phyloP scores from a whole-genome alignment of 139 green algal species.

The Ettlia oleoabundans region DNA sequence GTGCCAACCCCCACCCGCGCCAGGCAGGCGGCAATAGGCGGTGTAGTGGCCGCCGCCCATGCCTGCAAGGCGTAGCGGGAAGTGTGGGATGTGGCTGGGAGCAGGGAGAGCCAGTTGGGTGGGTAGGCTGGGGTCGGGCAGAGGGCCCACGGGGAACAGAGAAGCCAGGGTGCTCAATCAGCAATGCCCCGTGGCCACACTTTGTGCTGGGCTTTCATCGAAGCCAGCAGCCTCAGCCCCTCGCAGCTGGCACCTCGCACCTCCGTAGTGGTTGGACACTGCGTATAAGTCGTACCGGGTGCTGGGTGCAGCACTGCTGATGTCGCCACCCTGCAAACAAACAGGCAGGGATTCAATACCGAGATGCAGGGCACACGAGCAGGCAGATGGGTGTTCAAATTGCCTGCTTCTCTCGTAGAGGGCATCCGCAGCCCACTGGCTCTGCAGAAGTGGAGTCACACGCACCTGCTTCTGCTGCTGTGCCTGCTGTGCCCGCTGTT shows the following conservation, averaged over 20 bases:
- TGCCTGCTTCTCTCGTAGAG: background rate
- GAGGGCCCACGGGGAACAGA: no score
- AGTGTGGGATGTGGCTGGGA: no score
- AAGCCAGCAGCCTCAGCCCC: background rate
- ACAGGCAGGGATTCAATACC: background rate
- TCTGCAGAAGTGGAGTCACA: background rate
- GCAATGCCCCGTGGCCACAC: no score
- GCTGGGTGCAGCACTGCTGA: background rate
- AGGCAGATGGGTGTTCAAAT: background rate
- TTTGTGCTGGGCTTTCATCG: background rate
- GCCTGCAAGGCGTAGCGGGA: no score
- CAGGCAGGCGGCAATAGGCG: constrained; percentile 76
- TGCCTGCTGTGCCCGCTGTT: background rate
- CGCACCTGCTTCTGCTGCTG: background rate
- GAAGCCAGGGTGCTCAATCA: no score
- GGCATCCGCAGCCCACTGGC: background rate
- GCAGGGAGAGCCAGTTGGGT: no score
- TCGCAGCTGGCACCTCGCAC: background rate
- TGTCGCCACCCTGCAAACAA: background rate
- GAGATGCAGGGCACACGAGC: background rate
- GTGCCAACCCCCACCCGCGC: constrained; percentile 60
- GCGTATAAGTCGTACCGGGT: constrained; percentile 88
- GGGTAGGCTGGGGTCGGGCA: no score
- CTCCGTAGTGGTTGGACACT: constrained; percentile 94
- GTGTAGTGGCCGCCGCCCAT: constrained; percentile 98